Evolutionary conservation across 1,139 yeast genomes (phyloP), one percentile per base, ranked within the genome.

Genomic region (Lodderomyces pseudojiufengensis): DNA sequence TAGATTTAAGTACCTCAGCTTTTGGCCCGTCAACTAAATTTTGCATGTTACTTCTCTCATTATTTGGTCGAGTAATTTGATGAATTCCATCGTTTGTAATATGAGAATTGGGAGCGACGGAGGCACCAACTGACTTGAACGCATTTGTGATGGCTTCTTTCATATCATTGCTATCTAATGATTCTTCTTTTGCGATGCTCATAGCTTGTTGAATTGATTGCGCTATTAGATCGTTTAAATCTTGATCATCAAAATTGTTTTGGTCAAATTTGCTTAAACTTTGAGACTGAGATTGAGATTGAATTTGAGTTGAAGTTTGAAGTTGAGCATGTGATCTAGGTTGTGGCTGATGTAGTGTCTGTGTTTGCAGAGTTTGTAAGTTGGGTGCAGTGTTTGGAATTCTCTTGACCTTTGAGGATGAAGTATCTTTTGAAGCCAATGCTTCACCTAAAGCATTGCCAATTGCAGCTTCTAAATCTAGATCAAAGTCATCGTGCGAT

Each of bases 61-160:
- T 4, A 5, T 18, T 18, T 9, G 35, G 24, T 7, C 29, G 26
- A 3, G 52, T 37, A 37, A 57, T 47, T 35, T 53, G 54, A 31
- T 40, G 39, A 6, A 55, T 52, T 12, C 54, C 47, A 33, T 45
- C 51, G 22, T 55, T 59, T 4, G 56, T 61, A 6, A 56, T 37
- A 15, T 45, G 20, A 18, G 7, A 18, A 18, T 18, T 18, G 5
- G 20, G 7, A 5, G 20, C 5, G 5, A 18, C 7, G 5, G 7
- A 18, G 5, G 20, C 20, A 18, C 20, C 20, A 3, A 62, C 64
- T 1, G 64, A 50, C 31, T 54, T 57, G 42, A 64, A 61, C 1
- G 70, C 69, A 38, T 54, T 63, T 3, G 61, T 52, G 15, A 63
- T 63, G 10, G 61, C 66, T 45, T 48, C 55, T 36, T 59, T 61